These are phyloP conservation scores for Sphaceloma murrayae DNA, from an alignment of 2,329 filamentous ascomycete genomes.

Conservation along the genomic window DNA sequence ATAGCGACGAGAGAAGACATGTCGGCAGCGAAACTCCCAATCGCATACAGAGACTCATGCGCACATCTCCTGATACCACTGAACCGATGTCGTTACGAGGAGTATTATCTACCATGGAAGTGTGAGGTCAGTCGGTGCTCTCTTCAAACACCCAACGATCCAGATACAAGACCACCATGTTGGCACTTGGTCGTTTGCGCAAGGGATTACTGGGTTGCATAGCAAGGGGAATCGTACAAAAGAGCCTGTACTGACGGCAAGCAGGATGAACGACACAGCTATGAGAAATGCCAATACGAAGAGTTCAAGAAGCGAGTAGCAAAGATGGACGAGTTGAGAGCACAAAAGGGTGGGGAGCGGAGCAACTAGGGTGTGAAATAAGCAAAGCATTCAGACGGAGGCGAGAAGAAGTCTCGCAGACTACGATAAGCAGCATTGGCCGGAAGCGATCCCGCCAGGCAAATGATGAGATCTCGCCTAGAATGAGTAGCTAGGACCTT, in stretches of 20 bases:
- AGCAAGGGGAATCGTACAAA: too few relatives aligned
- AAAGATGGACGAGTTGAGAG: constrained; percentile 96
- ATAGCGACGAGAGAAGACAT: constrained; percentile 85
- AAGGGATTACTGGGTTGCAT: too few relatives aligned
- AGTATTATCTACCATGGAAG: constrained; percentile 96
- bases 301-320: constrained; percentile 98
- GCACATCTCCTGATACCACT: constrained; percentile 89
- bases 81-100: constrained; percentile 85
- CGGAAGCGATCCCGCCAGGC: background rate
- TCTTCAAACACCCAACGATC: too few relatives aligned
- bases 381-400: too few relatives aligned
- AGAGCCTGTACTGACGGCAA: constrained; percentile 7
- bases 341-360: constrained; percentile 69
- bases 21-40: constrained; percentile 77
- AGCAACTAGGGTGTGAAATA: constrained; percentile 55
- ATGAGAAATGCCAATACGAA: constrained; percentile 98
- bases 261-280: constrained; percentile 90
- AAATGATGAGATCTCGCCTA: too few relatives aligned
- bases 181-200: too few relatives aligned
- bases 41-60: constrained; percentile 92
- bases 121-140: constrained; percentile 65
- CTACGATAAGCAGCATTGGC: constrained; percentile 15
- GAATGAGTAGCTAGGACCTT: too few relatives aligned
- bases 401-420: too few relatives aligned
- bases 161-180: too few relatives aligned